Percentiles rank a stretch among this genome's conserved stretches.
Conservation (phyloP, 352 stramenopile genomes). For the Phytophthora citricola region DNA sequence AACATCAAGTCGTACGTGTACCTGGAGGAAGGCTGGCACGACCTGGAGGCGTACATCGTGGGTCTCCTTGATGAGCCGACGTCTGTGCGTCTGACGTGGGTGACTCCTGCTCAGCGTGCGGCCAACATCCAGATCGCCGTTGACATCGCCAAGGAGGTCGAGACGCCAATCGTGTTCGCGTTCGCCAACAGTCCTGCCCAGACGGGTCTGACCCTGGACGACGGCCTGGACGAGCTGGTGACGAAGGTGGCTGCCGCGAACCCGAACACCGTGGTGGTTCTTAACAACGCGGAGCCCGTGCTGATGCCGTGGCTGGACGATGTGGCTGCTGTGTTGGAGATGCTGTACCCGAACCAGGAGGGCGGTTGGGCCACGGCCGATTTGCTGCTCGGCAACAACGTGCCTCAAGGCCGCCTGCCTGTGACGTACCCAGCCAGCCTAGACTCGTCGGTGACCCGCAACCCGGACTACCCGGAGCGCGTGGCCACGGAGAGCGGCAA, state of each 20-base stretch:
- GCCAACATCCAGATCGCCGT: conserved; percentile 41
- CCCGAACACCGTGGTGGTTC: conserved; percentile 45
- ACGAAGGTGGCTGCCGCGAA: conserved; percentile 36
- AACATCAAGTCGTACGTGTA: conserved; percentile 42
- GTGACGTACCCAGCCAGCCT: conserved; percentile 39
- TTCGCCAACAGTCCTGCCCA: conserved; percentile 40
- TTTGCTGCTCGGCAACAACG: conserved; percentile 38
- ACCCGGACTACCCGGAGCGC: conserved; percentile 38
- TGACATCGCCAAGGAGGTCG: conserved; percentile 38
- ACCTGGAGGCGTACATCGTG: conserved; percentile 35
- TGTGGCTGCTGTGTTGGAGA: conserved; percentile 39
- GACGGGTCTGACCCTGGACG: conserved; percentile 2
- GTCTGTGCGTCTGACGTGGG: conserved; percentile 40
- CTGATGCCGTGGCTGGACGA: conserved; percentile 41
- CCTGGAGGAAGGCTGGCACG: conserved; percentile 36
- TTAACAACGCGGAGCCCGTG: conserved; percentile 41
- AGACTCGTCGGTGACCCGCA: conserved; percentile 37
- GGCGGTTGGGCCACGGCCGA: conserved; percentile 41
- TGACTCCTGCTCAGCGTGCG: conserved; percentile 35
- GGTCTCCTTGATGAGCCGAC: conserved; percentile 34
- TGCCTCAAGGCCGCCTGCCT: conserved; percentile 35
- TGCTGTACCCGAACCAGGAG: conserved; percentile 48
- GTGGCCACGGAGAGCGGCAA: conserved; percentile 32
- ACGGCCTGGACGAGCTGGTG: conserved; percentile 33
- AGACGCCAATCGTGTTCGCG: conserved; percentile 40